Base-by-base conservation (phyloP, 2,329 filamentous ascomycete genomes). In the Ophiostoma perfectum region DNA sequence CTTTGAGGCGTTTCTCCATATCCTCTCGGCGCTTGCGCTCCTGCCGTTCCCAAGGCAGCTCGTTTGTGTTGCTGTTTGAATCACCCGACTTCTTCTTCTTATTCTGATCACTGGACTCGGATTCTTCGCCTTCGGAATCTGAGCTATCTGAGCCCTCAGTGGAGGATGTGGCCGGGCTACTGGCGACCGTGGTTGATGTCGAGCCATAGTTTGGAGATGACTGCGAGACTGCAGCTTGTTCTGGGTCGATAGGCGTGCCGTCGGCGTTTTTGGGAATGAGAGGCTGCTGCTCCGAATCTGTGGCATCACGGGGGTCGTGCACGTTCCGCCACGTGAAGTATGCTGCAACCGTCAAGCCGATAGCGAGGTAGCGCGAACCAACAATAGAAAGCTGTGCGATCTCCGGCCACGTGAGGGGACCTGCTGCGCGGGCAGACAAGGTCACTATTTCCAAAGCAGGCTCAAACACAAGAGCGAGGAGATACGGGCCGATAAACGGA, bases 1-100 rank as follows among this genome's bases (percentile, higher is more conserved):
- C 86, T 75, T 89, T 83, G n/a, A 93, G 81, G 2, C 88, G 85
- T 77, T 91, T 89, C 71, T 87, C 81, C 80, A 86, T 88, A 71
- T 78, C 84, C 76, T 83, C 87, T 75, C 80, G 84, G 65, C 78
- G 84, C 75, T 81, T 81, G 55, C 84, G 81, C 74, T 84, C 80
- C 64, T 77, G 81, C 69, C 78, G 83, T 75, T 82, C 83, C 82
- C 80, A 88, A 60, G 75, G 83, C 74, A 78, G 86, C 73, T 89
- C 86, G 0, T 80, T 77, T 16, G 75, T 77, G 66, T 79, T 78
- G 49, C 49, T 55, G 7, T 9, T 55, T 8, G 49, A 55, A 27
- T 27, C 27, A 27, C 27, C 27, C 27, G 27, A 27, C 67, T 66
- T 12, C 69, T 55, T 63, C 16, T 11, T 75, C 73, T 5, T 70